Conservation (phyloP, 768 basidiomycete genomes). For the Tricholoma saponaceum region DNA sequence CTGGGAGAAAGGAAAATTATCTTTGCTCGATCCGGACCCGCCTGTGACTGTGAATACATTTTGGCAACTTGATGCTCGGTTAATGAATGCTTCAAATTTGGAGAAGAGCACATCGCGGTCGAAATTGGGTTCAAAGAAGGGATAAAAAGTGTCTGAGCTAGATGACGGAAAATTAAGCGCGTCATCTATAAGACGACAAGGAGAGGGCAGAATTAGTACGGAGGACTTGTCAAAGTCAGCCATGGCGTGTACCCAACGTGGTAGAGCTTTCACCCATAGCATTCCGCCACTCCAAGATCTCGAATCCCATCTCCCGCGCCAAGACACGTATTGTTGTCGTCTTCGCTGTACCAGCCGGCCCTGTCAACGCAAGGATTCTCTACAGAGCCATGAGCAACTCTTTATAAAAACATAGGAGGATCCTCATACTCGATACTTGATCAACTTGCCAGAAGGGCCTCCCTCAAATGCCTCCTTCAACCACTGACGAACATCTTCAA, state of each 20-base stretch:
- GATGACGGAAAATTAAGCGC: conserved; percentile 3
- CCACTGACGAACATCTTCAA: conserved; percentile 76
- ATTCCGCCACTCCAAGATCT: conserved; percentile 86
- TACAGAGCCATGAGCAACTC: conserved; percentile 23
- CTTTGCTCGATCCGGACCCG: conserved; percentile 2
- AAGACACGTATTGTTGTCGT: conserved; percentile 81
- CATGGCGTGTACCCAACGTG: conserved; percentile 15
- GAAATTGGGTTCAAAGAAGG: conserved; percentile 8
- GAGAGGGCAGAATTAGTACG: neutral
- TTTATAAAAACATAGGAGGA: neutral
- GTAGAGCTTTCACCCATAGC: conserved; percentile 47
- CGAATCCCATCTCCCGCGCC: conserved; percentile 67
- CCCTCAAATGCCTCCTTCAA: conserved; percentile 67
- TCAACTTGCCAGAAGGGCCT: conserved; percentile 56
- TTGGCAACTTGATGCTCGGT: conserved; percentile 58
- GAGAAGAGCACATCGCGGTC: conserved; percentile 49
- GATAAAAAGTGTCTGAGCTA: neutral
- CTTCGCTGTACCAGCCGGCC: conserved; percentile 89
- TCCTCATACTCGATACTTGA: conserved; percentile 67
- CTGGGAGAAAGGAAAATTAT: conserved; percentile 7
- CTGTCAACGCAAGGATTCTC: conserved; percentile 83
- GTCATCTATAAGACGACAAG: neutral
- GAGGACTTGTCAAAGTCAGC: neutral
- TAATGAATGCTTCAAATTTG: conserved; percentile 76
- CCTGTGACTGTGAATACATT: conserved; percentile 38